Evolutionary conservation across 805 yeast species (phyloP).

Genomic region (Brettanomyces nanus): DNA sequence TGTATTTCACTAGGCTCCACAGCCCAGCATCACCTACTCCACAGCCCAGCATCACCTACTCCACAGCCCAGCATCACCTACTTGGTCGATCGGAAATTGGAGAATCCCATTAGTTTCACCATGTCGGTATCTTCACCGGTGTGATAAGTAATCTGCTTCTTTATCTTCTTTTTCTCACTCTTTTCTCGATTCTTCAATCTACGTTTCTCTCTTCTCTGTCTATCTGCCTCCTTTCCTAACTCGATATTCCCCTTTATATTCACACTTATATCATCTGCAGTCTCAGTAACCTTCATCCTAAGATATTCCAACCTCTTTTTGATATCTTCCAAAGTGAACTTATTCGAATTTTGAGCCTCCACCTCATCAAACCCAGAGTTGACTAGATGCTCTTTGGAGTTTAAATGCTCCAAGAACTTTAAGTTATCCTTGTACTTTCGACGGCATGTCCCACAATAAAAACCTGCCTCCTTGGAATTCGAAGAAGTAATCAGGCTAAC

Average conservation of each 20-base stretch:
- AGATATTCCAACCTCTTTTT: constrained; percentile 1
- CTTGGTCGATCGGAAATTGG: neutral
- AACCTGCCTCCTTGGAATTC: constrained; percentile 57
- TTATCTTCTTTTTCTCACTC: too few relatives aligned
- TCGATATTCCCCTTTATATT: neutral
- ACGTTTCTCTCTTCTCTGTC: neutral
- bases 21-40: neutral
- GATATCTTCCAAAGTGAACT: constrained; percentile 2
- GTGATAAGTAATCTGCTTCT: too few relatives aligned
- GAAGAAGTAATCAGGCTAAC: constrained; percentile 19
- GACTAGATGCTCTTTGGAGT: constrained; percentile 57
- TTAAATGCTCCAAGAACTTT: constrained; percentile 76
- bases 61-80: neutral
- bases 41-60: neutral
- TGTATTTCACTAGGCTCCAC: neutral
- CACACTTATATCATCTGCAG: neutral
- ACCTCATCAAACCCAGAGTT: constrained; percentile 30
- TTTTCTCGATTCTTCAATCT: neutral
- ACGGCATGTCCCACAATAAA: constrained; percentile 74
- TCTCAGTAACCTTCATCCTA: neutral
- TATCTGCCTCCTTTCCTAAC: neutral
- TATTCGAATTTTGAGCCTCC: neutral
- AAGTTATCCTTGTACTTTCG: constrained; percentile 76
- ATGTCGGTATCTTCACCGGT: neutral
- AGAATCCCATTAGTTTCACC: neutral